Evolutionary conservation across 768 basidiomycete genomes (phyloP).

Genomic region (Amanita brunnescens): DNA sequence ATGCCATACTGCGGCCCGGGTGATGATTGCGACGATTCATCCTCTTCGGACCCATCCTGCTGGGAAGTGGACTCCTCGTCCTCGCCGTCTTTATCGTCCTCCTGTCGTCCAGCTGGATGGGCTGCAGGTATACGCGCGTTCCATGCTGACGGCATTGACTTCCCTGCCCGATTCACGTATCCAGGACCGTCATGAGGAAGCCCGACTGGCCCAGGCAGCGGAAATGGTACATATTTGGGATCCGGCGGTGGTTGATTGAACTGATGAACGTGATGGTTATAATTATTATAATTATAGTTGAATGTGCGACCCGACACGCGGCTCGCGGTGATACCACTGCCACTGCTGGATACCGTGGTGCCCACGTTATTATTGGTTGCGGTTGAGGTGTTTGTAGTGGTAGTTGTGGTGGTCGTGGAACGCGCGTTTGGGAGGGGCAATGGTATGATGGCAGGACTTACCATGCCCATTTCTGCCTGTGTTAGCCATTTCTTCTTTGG

Average conservation of each 20-base stretch:
- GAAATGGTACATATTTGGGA: background rate
- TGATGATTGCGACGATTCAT: background rate
- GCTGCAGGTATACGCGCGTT: background rate
- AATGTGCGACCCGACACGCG: slow-evolving; percentile 8
- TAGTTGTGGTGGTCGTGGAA: slow-evolving; percentile 4
- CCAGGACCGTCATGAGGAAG: background rate
- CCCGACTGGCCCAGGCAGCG: background rate
- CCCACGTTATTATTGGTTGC: slow-evolving; percentile 7
- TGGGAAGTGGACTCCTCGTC: slow-evolving; percentile 1
- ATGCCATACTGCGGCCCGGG: slow-evolving; percentile 6
- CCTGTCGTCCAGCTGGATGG: background rate
- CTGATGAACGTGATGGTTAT: slow-evolving; percentile 10
- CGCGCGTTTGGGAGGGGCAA: slow-evolving; percentile 6
- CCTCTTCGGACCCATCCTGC: background rate
- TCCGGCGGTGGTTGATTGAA: slow-evolving; percentile 6
- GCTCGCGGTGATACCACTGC: slow-evolving; percentile 7
- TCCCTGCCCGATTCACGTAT: background rate
- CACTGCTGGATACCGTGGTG: slow-evolving; percentile 7
- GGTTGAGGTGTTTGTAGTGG: slow-evolving; percentile 6
- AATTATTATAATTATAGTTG: slow-evolving; percentile 10
- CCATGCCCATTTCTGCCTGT: slow-evolving; percentile 8
- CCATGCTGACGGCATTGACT: background rate
- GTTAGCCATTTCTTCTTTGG: slow-evolving; percentile 9
- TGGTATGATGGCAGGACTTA: slow-evolving; percentile 6
- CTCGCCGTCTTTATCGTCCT: background rate